Percentiles rank a stretch among this genome's conserved stretches.
Evolutionary conservation across 169 alveolate species (phyloP).

Genomic region (Eimeria falciformis): DNA sequence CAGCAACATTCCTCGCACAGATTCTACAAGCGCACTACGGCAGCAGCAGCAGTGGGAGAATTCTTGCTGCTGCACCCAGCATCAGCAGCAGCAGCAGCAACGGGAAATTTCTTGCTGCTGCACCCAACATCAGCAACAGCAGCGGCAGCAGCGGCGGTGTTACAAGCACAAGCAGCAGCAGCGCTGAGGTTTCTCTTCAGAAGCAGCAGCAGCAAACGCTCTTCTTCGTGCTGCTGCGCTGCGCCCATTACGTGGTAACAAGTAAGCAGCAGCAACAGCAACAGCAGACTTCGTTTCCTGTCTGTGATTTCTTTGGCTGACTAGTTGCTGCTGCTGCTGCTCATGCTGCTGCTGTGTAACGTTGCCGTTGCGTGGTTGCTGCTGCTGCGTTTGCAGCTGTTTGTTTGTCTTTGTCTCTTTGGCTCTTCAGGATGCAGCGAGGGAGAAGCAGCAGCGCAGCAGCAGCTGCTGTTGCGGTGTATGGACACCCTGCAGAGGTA

Average conservation of each 20-base stretch:
- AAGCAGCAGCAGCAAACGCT: conserved; percentile 38
- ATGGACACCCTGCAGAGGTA: conserved; percentile 28
- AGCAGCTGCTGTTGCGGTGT: conserved; percentile 64
- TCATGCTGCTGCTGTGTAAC: background rate
- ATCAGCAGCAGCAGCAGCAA: conserved; percentile 69
- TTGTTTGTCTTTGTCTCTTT: background rate
- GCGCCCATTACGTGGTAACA: conserved; percentile 25
- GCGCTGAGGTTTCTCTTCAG: background rate
- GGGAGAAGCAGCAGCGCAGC: background rate
- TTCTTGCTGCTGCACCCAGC: conserved; percentile 1
- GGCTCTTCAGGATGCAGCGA: background rate
- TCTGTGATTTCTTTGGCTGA: background rate
- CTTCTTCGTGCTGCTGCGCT: conserved; percentile 37
- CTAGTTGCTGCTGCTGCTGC: background rate
- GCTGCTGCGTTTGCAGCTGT: background rate
- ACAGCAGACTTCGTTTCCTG: conserved; percentile 5
- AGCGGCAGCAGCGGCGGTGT: conserved; percentile 7
- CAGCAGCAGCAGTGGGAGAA: conserved; percentile 14
- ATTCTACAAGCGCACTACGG: conserved; percentile 12
- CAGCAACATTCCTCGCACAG: background rate
- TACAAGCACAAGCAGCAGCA: background rate
- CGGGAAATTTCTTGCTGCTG: too few species aligned
- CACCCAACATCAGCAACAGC: conserved; percentile 12
- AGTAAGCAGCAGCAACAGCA: conserved; percentile 38
- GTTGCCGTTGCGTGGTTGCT: background rate